Percentiles rank a stretch among this genome's conserved stretches.
These are phyloP conservation scores for Xeromyces bisporus DNA, from an alignment of 495 filamentous ascomycete species.

Conservation along the genomic window DNA sequence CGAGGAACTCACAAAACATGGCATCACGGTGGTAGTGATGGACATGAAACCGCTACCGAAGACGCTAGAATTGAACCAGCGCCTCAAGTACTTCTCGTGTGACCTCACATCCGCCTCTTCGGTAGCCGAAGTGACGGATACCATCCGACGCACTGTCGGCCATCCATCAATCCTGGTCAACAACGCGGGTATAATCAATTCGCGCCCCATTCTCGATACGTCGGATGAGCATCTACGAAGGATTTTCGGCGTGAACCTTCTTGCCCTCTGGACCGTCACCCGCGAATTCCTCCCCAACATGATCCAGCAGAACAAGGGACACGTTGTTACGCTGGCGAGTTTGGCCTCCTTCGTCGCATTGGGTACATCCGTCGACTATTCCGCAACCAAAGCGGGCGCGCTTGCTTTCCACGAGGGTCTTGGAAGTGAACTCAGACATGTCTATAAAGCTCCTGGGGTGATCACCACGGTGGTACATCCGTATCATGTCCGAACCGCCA, in stretches of 20 bases:
- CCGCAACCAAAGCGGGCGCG: conserved; percentile 27
- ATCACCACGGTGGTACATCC: too few species aligned
- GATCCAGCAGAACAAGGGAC: conserved; percentile 33
- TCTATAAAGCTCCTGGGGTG: too few species aligned
- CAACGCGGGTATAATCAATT: conserved; percentile 29
- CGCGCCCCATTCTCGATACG: not conserved
- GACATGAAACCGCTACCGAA: conserved; percentile 27
- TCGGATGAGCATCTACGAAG: not conserved
- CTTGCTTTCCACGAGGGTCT: conserved; percentile 32
- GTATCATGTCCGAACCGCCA: too few species aligned
- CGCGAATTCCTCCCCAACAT: conserved; percentile 37
- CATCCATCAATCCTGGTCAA: conserved; percentile 31
- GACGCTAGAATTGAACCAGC: conserved; percentile 8
- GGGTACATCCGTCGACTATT: conserved; percentile 24
- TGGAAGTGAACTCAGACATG: too few species aligned
- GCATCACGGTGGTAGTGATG: conserved; percentile 29
- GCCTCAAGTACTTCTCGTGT: conserved; percentile 29
- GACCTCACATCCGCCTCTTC: conserved; percentile 34
- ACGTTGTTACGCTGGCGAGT: conserved; percentile 32
- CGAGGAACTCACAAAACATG: conserved; percentile 16
- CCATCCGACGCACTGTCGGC: conserved; percentile 19
- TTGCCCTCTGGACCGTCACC: conserved; percentile 2
- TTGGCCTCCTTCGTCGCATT: conserved; percentile 25
- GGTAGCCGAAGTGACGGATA: conserved; percentile 17
- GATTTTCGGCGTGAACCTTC: not conserved